phyloP scores from a whole-genome alignment of 75 land plant species.

The Pinus tabuliformis region DNA sequence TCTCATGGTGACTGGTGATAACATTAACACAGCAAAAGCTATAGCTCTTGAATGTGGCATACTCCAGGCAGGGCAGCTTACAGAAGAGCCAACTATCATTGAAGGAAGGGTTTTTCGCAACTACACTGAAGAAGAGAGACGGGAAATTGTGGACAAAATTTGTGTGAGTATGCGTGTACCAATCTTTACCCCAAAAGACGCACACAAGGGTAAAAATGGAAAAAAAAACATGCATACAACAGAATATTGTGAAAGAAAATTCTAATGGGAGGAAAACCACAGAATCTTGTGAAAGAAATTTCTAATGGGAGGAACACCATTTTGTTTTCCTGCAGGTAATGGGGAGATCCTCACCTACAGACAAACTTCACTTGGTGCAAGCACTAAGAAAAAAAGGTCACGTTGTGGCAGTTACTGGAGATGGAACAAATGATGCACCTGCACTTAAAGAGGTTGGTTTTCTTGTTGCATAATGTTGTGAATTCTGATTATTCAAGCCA shows the following conservation, averaged over 20 bases:
- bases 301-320: neutral
- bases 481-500: neutral
- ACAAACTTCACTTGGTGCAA: slow-evolving; percentile 88
- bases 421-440: slow-evolving; percentile 99
- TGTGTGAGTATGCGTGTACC: slow-evolving; percentile 18
- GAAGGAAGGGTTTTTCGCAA: slow-evolving; percentile 83
- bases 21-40: slow-evolving; percentile 90
- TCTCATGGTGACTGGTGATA: slow-evolving; percentile 98
- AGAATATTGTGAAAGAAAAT: neutral
- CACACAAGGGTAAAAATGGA: too few relatives aligned
- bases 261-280: neutral
- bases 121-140: slow-evolving; percentile 44
- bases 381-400: slow-evolving; percentile 74
- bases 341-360: slow-evolving; percentile 97
- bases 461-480: neutral
- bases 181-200: neutral
- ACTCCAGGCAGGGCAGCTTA: slow-evolving; percentile 29
- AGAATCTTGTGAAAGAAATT: neutral
- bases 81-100: slow-evolving; percentile 38
- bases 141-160: slow-evolving; percentile 41
- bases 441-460: slow-evolving; percentile 85
- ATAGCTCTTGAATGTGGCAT: slow-evolving; percentile 96
- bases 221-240: too few relatives aligned
- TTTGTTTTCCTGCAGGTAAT: slow-evolving; percentile 60
- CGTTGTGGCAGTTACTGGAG: slow-evolving; percentile 97